These are phyloP conservation scores for Calamus simplicifolius DNA, from an alignment of 176 grass and related monocot genomes.

Conservation along the genomic window DNA sequence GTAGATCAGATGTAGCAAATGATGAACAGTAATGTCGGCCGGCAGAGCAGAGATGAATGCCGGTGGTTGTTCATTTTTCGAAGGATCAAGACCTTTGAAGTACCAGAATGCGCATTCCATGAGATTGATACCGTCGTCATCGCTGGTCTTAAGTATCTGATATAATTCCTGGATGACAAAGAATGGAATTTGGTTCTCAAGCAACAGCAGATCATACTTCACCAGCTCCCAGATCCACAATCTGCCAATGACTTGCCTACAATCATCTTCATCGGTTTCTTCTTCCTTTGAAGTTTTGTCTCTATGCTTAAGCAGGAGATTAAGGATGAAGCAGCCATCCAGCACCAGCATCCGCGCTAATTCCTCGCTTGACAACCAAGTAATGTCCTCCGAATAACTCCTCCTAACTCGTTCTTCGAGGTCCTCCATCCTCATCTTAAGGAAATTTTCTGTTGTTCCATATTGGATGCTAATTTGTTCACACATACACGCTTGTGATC, in stretches of 20 bases:
- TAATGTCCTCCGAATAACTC: too few species aligned
- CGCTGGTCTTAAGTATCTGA: too few species aligned
- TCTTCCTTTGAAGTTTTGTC: background rate
- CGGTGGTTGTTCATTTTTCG: background rate
- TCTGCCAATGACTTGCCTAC: slow-evolving; percentile 1
- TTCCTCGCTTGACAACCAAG: too few species aligned
- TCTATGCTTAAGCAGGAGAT: slow-evolving; percentile 3
- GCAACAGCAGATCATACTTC: slow-evolving; percentile 12
- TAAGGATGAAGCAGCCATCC: slow-evolving; percentile 11
- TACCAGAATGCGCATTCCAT: too few species aligned
- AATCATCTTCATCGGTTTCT: background rate
- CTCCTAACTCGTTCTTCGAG: too few species aligned
- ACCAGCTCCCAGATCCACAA: slow-evolving; percentile 12
- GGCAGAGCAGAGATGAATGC: background rate
- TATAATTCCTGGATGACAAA: background rate
- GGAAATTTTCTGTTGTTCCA: too few species aligned
- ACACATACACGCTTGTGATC: too few species aligned
- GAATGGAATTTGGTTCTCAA: slow-evolving; percentile 3
- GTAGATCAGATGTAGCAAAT: slow-evolving; percentile 17
- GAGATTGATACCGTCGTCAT: too few species aligned
- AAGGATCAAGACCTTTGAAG: background rate
- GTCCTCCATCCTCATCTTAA: too few species aligned
- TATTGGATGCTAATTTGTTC: too few species aligned
- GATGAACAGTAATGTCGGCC: background rate
- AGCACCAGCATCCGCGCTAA: background rate